Evolutionary conservation across 1,284 basidiomycete genomes (phyloP).

Genomic region (Ustilago nuda): DNA sequence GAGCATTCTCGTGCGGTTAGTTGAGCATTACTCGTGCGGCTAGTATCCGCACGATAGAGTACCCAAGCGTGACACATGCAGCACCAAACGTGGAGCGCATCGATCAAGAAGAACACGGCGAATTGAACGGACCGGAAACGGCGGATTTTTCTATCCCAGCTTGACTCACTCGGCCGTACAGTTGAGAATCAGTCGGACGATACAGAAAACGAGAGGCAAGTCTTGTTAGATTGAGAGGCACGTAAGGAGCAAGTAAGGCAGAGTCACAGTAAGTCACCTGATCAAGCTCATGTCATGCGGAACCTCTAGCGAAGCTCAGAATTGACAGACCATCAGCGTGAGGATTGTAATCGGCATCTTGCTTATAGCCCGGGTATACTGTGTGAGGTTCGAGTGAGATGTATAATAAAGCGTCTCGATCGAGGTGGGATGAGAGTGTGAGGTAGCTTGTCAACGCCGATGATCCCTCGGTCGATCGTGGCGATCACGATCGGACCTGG

Average conservation of each 20-base stretch:
- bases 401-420: background rate
- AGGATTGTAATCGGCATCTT: background rate
- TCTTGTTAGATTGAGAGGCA: too few species aligned
- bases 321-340: background rate
- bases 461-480: conserved; percentile 25
- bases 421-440: background rate
- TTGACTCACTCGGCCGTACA: too few species aligned
- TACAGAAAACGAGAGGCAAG: too few species aligned
- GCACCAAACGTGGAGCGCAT: conserved; percentile 8
- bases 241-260: background rate
- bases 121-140: conserved; percentile 5
- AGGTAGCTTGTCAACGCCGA: conserved; percentile 11
- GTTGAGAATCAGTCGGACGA: too few species aligned
- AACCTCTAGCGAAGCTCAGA: background rate
- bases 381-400: background rate
- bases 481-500: conserved; percentile 46
- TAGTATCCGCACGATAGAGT: too few species aligned
- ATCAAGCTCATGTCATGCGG: background rate
- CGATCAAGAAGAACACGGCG: conserved; percentile 23
- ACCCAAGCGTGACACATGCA: too few species aligned
- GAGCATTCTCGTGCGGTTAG: too few species aligned
- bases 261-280: background rate
- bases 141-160: background rate
- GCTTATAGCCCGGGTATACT: conserved; percentile 8
- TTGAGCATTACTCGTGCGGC: too few species aligned